Conservation (phyloP, 2,329 filamentous ascomycete genomes). For the Aspergillus arachidicola region DNA sequence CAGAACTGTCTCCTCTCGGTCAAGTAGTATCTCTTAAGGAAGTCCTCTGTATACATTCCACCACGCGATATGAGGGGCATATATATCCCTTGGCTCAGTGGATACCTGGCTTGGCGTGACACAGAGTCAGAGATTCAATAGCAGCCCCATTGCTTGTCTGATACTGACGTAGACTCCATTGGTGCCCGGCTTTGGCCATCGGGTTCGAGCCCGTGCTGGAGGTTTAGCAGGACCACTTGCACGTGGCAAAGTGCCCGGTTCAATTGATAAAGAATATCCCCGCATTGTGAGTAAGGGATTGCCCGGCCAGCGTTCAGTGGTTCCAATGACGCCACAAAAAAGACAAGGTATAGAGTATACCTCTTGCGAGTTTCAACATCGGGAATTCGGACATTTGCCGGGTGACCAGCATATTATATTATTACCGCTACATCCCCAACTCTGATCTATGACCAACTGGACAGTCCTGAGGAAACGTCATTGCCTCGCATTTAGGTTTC, state of each 20-base stretch:
- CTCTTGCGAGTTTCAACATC: no score
- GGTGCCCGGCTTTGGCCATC: not conserved
- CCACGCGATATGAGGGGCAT: no score
- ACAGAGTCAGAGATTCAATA: not conserved
- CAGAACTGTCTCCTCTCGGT: not conserved
- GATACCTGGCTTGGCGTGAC: not conserved
- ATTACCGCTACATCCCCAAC: no score
- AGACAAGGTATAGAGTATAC: no score
- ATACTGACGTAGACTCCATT: not conserved
- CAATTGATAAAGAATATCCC: not conserved
- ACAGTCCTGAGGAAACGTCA: not conserved
- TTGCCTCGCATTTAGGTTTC: not conserved
- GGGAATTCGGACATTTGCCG: no score
- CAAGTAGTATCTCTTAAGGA: not conserved
- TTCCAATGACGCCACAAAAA: no score
- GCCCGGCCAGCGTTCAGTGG: no score
- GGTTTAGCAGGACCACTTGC: not conserved
- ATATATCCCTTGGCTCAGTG: not conserved
- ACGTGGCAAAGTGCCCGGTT: not conserved
- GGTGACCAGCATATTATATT: no score
- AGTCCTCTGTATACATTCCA: not conserved
- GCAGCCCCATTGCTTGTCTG: not conserved
- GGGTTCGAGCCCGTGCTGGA: not conserved
- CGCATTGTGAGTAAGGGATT: no score
- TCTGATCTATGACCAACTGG: not conserved